Percentiles rank a stretch among this genome's conserved stretches.
Conservation (phyloP, 1,284 basidiomycete species). For the Boletellus deceptivus region DNA sequence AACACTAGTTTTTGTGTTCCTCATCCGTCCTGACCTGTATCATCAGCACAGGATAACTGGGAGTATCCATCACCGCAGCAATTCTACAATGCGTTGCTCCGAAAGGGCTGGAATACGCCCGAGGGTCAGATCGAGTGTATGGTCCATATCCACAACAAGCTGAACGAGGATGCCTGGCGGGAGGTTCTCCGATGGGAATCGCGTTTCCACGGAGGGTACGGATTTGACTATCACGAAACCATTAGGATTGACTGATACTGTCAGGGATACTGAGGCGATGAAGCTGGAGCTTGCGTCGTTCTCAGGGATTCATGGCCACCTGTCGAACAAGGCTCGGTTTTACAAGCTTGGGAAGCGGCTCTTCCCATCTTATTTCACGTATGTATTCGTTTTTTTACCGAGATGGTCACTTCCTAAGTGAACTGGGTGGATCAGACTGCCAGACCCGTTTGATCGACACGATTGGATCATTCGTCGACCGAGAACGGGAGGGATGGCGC, state of each 20-base stretch:
- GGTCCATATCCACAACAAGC: background rate
- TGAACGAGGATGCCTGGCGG: background rate
- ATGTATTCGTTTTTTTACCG: background rate
- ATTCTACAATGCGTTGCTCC: conserved; percentile 11
- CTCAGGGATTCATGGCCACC: conserved; percentile 14
- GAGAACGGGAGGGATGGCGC: background rate
- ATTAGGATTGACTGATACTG: background rate
- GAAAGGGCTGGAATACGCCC: conserved; percentile 9
- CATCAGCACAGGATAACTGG: conserved; percentile 11
- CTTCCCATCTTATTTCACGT: conserved; percentile 12
- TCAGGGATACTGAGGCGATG: conserved; percentile 5
- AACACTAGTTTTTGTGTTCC: background rate
- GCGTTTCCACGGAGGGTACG: conserved; percentile 14
- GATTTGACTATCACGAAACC: background rate
- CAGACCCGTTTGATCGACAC: conserved; percentile 10
- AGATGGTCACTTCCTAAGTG: no score
- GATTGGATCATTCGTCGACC: conserved; percentile 12
- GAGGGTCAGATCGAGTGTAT: conserved; percentile 4
- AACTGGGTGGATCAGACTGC: conserved; percentile 1
- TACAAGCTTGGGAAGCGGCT: conserved; percentile 1
- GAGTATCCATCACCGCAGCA: conserved; percentile 16
- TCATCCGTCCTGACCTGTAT: background rate
- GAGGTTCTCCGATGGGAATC: background rate
- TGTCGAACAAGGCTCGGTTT: conserved; percentile 12
- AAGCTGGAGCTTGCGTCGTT: conserved; percentile 10